phyloP scores from a whole-genome alignment of 2,329 filamentous ascomycete genomes.

The Boeremia lycopersici region DNA sequence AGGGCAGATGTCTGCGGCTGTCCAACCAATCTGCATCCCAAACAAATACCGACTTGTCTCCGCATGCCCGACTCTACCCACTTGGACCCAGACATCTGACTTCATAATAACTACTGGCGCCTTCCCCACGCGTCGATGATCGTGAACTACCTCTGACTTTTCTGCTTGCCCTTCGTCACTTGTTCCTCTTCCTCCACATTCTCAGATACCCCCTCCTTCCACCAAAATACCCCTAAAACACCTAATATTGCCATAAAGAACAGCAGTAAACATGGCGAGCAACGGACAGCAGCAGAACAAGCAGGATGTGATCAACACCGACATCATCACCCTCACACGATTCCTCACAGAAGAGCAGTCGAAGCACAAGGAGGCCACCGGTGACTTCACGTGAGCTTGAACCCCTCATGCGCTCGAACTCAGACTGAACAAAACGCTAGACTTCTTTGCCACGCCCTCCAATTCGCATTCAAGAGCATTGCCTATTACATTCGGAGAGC shows the following conservation, averaged over 20 bases:
- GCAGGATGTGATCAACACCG: constrained; percentile 84
- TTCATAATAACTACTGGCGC: constrained; percentile 32
- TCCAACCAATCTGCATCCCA: constrained; percentile 35
- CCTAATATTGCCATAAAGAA: neutral
- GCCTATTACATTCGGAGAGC: constrained; percentile 98
- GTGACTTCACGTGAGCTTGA: constrained; percentile 85
- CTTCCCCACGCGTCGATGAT: constrained; percentile 24
- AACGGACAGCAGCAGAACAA: constrained; percentile 57
- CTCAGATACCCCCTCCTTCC: constrained; percentile 3
- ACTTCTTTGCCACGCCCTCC: constrained; percentile 93
- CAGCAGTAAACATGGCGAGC: constrained; percentile 41
- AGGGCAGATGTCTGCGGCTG: constrained; percentile 26
- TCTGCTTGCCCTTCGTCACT: constrained; percentile 8
- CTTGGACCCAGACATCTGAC: constrained; percentile 38
- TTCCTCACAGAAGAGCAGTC: constrained; percentile 95
- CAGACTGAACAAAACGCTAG: constrained; percentile 54
- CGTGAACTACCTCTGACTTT: constrained; percentile 12
- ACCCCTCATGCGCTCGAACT: neutral
- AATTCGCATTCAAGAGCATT: constrained; percentile 99
- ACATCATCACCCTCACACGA: constrained; percentile 93
- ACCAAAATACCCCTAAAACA: neutral
- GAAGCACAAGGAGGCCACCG: constrained; percentile 92
- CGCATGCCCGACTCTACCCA: constrained; percentile 49
- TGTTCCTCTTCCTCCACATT: constrained; percentile 4
- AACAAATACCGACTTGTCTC: constrained; percentile 43